Conservation (phyloP, 1,139 yeast species). For the Dujonia santamariae region DNA sequence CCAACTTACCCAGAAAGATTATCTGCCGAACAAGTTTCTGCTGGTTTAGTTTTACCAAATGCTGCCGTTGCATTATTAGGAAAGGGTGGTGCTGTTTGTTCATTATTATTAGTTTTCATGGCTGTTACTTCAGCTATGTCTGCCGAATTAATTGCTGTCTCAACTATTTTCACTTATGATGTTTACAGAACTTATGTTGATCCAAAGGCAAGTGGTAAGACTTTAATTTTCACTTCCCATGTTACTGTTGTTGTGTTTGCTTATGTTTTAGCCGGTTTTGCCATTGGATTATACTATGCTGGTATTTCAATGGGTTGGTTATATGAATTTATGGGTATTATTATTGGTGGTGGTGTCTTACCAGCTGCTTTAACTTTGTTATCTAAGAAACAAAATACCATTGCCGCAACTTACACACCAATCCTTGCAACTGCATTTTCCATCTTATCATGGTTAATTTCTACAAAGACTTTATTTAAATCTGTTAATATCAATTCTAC, state of each 20-base stretch:
- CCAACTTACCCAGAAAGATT: conserved; percentile 74
- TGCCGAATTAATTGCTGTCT: conserved; percentile 84
- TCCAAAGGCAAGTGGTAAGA: conserved; percentile 73
- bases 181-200: conserved; percentile 76
- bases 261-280: conserved; percentile 72
- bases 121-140: conserved; percentile 81
- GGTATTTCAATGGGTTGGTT: conserved; percentile 83
- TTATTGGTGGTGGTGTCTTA: conserved; percentile 81
- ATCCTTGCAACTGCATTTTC: conserved; percentile 61
- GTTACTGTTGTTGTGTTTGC: conserved; percentile 62
- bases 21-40: conserved; percentile 64
- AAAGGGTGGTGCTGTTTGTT: conserved; percentile 80
- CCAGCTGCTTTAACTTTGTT: conserved; percentile 73
- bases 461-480: conserved; percentile 54
- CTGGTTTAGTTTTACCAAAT: conserved; percentile 82
- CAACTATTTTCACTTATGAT: conserved; percentile 82
- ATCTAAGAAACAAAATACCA: conserved; percentile 61
- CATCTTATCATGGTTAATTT: conserved; percentile 63
- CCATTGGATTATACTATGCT: conserved; percentile 79
- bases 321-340: conserved; percentile 82
- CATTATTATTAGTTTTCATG: conserved; percentile 76
- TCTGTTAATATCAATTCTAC: conserved; percentile 59
- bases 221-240: conserved; percentile 67
- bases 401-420: conserved; percentile 62
- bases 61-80: conserved; percentile 87